Base-by-base conservation (phyloP, 208 protist genomes). In the Trypanosomatidae sp. region DNA sequence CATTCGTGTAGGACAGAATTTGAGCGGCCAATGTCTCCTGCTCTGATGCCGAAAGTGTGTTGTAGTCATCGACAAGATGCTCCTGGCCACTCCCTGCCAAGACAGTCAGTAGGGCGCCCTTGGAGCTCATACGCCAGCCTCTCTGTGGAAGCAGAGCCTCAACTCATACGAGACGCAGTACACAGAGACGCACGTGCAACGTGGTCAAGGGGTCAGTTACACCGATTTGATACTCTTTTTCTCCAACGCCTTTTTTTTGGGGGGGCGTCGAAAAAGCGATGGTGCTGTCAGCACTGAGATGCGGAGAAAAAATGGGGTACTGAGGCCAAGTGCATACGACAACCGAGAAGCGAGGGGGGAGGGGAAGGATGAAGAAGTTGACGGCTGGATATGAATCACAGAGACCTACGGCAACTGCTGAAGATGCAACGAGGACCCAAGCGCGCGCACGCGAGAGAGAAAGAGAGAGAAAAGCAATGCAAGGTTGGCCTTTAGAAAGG, bases 61-160 rank as follows among this genome's bases (percentile, higher is more conserved):
- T 79, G 55, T 79, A 89, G 70, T 69, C 65, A 10, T 69, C 71
- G 0, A 91, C 52, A 22, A 91, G 62, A 66, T 91, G 87, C 30
- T 81, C 80, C 77, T 91, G 87, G 15, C 74, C 71, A 53, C 73
- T 84, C 8, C 76, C 83, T 0, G 55, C 58, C 10, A 90, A 73
- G 3, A 76, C n/a, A 17, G 73, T 44, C 3, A 79, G 56, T 12
- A 90, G 78, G 10, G 65, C 67, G 2, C 56, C 68, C 47, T 81
- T 87, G 13, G 64, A 69, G 15, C 49, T 13, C 66, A 69, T 69
- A 1, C 25, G 12, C 10, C 17, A 19, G 39, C 41, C 9, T 47
- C 39, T 65, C 22, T 22, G 12, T 47, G 15, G 33, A 4, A 41
- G 58, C 28, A n/a, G 13, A 17, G 4, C 33, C 9, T 7, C 58